Base-by-base conservation (phyloP, 2,329 filamentous ascomycete genomes). In the Fusarium sp. region DNA sequence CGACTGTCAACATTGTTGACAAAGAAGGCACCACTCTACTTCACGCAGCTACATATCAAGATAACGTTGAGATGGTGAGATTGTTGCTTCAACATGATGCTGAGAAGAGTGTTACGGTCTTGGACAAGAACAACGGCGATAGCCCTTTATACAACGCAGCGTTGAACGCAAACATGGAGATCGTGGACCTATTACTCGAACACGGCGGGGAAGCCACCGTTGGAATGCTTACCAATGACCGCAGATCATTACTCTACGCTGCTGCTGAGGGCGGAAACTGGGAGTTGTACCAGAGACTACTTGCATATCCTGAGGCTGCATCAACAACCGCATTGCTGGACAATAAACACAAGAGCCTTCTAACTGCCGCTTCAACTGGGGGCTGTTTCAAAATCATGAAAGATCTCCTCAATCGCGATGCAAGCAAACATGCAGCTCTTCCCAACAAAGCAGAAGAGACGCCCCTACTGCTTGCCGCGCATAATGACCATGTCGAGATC, bases 401-500 rank as follows among this genome's bases (percentile, higher is more conserved):
- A 7, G 29, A 38, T 6, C 16, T 60, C 1, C 52, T 60, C 1
- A 12, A 1, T 2, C 6, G n/a, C 0, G 32, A 25, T 0, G 10
- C 25, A 5, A 42, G n/a, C 8, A 14, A 8, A 1, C 12, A 43
- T 1, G 25, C 40, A 12, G 4, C 32, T 8, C 3, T 14, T 18
- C 6, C 30, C 0, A 12, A 3, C 5, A 3, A 1, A 1, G 0
- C 0, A 1, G 42, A 20, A 5, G 2, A 22, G 2, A 47, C 32
- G 1, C 10, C 20, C 1, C 14, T 60, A 12, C 10, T 25, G 4
- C 0, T 0, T 5, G 32, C 43, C 0, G 22, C 25, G 2, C 0
- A 0, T 1, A 0, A 0, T 0, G 1, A 18, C 6, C 0, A 1
- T 6, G 11, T n/a, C 8, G 7, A 34, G 6, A 10, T 27, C 0